Percentiles rank a stretch among this genome's conserved stretches.
Evolutionary conservation across 306 rosid genomes (phyloP).

Genomic region (Quercus robur): DNA sequence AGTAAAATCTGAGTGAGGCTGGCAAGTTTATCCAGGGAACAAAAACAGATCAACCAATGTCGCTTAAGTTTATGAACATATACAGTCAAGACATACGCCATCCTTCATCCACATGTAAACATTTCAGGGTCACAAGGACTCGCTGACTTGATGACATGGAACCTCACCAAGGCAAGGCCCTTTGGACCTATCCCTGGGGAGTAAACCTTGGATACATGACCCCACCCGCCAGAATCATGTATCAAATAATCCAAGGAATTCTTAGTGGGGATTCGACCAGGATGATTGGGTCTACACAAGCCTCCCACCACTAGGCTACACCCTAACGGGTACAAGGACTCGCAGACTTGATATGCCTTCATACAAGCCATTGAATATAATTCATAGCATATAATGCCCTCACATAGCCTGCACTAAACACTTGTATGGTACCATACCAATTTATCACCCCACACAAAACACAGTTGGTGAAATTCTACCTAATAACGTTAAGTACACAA

Average conservation of each 20-base stretch:
- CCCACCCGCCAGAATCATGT: too few relatives aligned
- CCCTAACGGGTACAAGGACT: too few relatives aligned
- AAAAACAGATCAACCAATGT: not conserved
- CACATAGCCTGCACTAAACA: not conserved
- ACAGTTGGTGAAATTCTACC: too few relatives aligned
- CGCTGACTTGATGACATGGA: not conserved
- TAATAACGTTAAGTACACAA: too few relatives aligned
- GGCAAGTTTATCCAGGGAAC: not conserved
- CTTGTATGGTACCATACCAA: not conserved
- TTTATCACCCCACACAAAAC: not conserved
- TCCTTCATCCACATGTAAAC: not conserved
- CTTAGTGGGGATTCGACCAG: too few relatives aligned
- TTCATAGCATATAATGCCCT: not conserved
- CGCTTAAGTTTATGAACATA: not conserved
- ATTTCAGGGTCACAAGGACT: not conserved
- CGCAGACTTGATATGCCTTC: not conserved
- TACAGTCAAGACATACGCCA: not conserved
- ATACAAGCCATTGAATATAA: not conserved
- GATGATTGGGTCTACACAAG: too few relatives aligned
- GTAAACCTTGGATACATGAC: too few relatives aligned
- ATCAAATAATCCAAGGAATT: too few relatives aligned
- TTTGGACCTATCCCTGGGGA: too few relatives aligned
- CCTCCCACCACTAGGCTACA: too few relatives aligned
- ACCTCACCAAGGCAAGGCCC: too few relatives aligned
- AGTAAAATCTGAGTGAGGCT: constrained; percentile 3